These are phyloP conservation scores for Scenedesmus sp. DNA, from an alignment of 163 green algal genomes.

Conservation along the genomic window DNA sequence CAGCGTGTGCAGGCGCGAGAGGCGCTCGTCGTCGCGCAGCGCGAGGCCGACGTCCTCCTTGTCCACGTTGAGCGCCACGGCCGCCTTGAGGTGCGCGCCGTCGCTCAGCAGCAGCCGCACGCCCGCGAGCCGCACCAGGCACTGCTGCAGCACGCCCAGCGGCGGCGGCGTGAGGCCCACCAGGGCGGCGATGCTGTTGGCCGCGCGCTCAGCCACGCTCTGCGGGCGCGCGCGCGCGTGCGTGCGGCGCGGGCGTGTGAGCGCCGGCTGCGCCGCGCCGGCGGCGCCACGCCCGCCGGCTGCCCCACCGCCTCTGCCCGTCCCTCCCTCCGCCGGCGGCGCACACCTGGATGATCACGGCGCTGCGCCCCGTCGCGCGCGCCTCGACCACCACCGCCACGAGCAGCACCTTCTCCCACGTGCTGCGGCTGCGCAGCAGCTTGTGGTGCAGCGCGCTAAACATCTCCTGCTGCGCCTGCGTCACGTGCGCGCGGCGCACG, in stretches of 20 bases:
- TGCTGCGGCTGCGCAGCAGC: slow-evolving; percentile 57
- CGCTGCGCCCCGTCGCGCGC: slow-evolving; percentile 52
- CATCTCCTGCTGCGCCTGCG: slow-evolving; percentile 50
- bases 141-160: slow-evolving; percentile 41
- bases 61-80: slow-evolving; percentile 70
- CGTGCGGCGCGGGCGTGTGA: not conserved
- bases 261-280: too few relatives aligned
- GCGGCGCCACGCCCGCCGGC: too few relatives aligned
- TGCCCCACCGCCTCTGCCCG: not conserved
- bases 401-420: slow-evolving; percentile 78
- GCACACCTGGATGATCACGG: slow-evolving; percentile 54
- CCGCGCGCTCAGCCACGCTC: slow-evolving; percentile 23
- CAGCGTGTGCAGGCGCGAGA: slow-evolving; percentile 54
- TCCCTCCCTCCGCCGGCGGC: not conserved
- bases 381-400: slow-evolving; percentile 77
- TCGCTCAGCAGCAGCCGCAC: slow-evolving; percentile 50
- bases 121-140: slow-evolving; percentile 15
- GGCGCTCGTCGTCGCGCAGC: slow-evolving; percentile 51
- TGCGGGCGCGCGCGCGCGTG: not conserved
- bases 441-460: slow-evolving; percentile 75
- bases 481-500: slow-evolving; percentile 6
- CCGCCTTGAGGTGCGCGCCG: slow-evolving; percentile 44
- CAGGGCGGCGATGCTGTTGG: slow-evolving; percentile 26
- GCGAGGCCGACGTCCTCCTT: slow-evolving; percentile 66
- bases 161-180: slow-evolving; percentile 5